Evolutionary conservation across 225 moss, liverwort and hornwort species (phyloP), one percentile per base, ranked within the genome.

Genomic region (Sphagnum contortum): DNA sequence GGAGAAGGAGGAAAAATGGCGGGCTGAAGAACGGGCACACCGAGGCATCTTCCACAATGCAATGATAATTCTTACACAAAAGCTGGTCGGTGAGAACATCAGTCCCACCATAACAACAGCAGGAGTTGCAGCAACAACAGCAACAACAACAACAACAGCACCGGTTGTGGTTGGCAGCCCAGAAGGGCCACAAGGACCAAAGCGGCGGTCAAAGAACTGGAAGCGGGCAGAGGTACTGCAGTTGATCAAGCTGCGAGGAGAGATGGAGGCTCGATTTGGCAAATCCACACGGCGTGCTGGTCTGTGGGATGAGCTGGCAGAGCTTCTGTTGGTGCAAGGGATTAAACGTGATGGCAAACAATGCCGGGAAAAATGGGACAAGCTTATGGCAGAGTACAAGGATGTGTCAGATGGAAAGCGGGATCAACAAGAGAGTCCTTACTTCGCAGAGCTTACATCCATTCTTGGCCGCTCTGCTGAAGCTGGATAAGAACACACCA

Each of bases 1-100:
- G 59, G 90, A 90, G 75, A 87, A 85, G 50, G 90, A 90, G 72
- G 90, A 90, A 48, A 87, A 85, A 63, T 90, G 90, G 90, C 82
- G 85, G 9, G 87, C 85, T 4, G 85, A 90, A 64, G 87, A 90
- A 70, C 76, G 81, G 45, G 82, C 79, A 0, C 87, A 85, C 6
- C 71, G 80, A 5, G 90, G 79, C 45, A 76, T 83, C 4, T 90
- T 90, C 79, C 82, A 87, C 73, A 90, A 90, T 49, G 90, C 90
- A 54, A 83, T 90, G 82, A 80, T 90, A 3, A 66, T 81, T 9
- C 85, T 90, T 50, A 90, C 85, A 2, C 83, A 87, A 56, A 87
- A 85, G 74, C 78, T 90, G 29, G 85, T 85, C 14, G 85, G 87
- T 13, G 82, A 87, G 55, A 72, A 76, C 49, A 64, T 80, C 5